phyloP scores from a whole-genome alignment of 345 rosid genomes.

The Salix dunnii region DNA sequence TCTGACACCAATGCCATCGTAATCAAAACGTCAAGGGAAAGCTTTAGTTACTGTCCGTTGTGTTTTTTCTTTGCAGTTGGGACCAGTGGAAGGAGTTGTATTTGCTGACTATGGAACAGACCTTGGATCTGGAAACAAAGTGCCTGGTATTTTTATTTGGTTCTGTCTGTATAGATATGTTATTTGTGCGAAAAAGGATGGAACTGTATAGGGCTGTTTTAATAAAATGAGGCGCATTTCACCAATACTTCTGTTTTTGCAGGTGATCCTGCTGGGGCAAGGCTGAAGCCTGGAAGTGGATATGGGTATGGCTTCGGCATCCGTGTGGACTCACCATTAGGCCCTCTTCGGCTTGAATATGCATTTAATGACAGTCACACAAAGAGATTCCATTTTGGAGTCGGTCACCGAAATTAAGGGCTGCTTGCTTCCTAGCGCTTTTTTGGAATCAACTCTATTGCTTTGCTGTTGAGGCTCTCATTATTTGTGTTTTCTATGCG shows the following conservation, averaged over 20 bases:
- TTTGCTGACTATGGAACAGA: constrained; percentile 91
- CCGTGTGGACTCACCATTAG: constrained; percentile 82
- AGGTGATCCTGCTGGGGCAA: constrained; percentile 98
- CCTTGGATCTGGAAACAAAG: constrained; percentile 74
- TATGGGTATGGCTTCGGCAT: constrained; percentile 84
- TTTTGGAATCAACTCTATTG: background rate
- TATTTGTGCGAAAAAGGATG: background rate
- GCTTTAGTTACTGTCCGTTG: background rate
- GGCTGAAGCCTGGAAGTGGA: constrained; percentile 89
- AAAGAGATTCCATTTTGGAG: constrained; percentile 86
- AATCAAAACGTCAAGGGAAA: background rate
- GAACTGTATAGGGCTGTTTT: background rate
- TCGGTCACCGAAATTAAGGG: constrained; percentile 67
- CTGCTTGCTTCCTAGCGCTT: background rate
- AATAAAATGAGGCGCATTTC: background rate
- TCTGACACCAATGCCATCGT: background rate
- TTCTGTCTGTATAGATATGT: background rate
- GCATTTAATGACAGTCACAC: constrained; percentile 68
- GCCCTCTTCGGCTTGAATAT: constrained; percentile 78
- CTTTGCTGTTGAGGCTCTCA: background rate
- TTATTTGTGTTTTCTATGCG: background rate
- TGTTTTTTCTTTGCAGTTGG: constrained; percentile 49
- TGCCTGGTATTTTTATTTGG: constrained; percentile 52
- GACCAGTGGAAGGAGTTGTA: constrained; percentile 79
- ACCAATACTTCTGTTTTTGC: background rate